Evolutionary conservation across 148 eudicot genomes (phyloP).

Genomic region (Salicornia ramosissima): DNA sequence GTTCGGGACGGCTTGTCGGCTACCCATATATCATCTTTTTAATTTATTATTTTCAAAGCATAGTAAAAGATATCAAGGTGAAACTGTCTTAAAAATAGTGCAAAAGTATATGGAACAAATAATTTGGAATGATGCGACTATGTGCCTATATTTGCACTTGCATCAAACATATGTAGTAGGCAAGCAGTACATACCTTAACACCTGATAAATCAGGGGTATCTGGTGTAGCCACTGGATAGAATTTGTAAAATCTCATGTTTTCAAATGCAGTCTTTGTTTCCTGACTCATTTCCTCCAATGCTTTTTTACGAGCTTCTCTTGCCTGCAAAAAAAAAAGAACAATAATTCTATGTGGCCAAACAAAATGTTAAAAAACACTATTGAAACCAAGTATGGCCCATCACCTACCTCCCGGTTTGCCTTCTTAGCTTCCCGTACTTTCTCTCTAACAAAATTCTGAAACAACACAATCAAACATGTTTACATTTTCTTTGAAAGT

Average conservation of each 20-base stretch:
- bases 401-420: slow-evolving; percentile 69
- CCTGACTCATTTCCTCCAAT: slow-evolving; percentile 69
- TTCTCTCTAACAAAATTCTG: slow-evolving; percentile 78
- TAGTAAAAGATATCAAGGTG: no score
- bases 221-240: slow-evolving; percentile 73
- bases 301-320: slow-evolving; percentile 84
- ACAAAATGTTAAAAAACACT: not conserved
- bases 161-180: not conserved
- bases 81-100: no score
- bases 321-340: slow-evolving; percentile 43
- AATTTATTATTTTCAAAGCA: no score
- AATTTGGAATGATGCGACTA: no score
- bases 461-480: slow-evolving; percentile 4
- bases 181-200: slow-evolving; percentile 56
- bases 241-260: slow-evolving; percentile 81
- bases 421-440: slow-evolving; percentile 73
- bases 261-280: slow-evolving; percentile 63
- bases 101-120: no score
- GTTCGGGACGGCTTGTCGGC: no score
- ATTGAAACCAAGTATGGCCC: not conserved
- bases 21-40: no score
- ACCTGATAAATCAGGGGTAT: slow-evolving; percentile 77
- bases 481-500: slow-evolving; percentile 1
- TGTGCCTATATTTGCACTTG: not conserved
- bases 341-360: not conserved